Evolutionary conservation across 257 asterid species (phyloP), one percentile per base, ranked within the genome.

Genomic region (Solanum gracilifrons): DNA sequence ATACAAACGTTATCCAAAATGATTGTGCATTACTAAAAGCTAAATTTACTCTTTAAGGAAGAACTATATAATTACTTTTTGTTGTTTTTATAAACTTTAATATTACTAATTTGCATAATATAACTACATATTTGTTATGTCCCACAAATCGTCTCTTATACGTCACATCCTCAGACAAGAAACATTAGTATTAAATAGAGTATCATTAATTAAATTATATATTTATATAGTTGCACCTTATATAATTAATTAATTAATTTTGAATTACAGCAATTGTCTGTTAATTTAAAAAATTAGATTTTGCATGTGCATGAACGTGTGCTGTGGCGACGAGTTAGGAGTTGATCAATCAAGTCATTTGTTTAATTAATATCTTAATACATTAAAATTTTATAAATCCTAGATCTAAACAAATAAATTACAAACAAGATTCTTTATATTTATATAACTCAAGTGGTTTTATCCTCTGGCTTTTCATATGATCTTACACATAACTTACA

Each of bases 281-380:
- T 2, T 72, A 71, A 83, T 79, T 25, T 8, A 71, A 83, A 27
- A 69, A 71, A 32, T 18, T 25, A 68, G 20, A 64, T 48, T 31
- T 31, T 37, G 86, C 88, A 88, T 85, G 90, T 88, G 90, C 86
- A 84, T 20, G 86, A 88, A 88, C 90, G 90, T 88, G 89, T 73
- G 68, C 87, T 55, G 58, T 74, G 86, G 82, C 90, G 88, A 85
- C 18, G 83, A 37, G 33, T 88, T 31, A 85, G 89, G 87, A 83
- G 18, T 66, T 6, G 36, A 79, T 43, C 35, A 29, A 79, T 27
- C 6, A 29, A 27, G 23, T 32, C 29, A 84, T 55, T 68, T 29
- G 21, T 69, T 75, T 31, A 25, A 74, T 32, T 77, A 25, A 25
- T 77, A 25, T 79, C 9, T 43, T 43, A 79, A 27, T 33, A 4